Evolutionary conservation across 2,329 filamentous ascomycete genomes (phyloP), one percentile per base, ranked within the genome.

Genomic region (Drechslerella stenobrocha): DNA sequence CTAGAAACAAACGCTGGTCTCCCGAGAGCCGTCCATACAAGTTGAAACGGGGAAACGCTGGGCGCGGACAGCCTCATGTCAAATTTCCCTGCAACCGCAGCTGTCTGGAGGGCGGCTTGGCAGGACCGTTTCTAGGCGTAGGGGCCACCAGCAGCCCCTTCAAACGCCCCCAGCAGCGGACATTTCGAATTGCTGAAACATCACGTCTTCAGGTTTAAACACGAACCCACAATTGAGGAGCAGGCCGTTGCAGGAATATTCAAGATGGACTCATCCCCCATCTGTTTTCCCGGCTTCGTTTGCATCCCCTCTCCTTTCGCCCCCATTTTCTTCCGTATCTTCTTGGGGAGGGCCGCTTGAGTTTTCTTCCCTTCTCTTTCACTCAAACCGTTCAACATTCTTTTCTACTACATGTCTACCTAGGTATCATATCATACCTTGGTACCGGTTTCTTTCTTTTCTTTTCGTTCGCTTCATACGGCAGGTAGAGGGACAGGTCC

Each of bases 401-500:
- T 47, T 35, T 46, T 35, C 20, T 11, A 4, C 34, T 42, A 18
- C 37, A 42, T 42, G 37, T 42, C 37, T n/a, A 42, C 15, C 11
- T 37, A 37, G 34, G 13, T 13, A 13, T 32, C 30, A 6, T 32
- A 6, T 37, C 4, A 18, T 5, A 18, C 7, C 37, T 18, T 42
- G 13, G 4, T 18, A 3, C 3, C 15, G 3, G 18, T 42, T 42
- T 42, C 15, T 30, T 47, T 47, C 4, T 18, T 3, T 26, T 47
- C 28, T 47, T 23, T 11, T 47, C 44, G 22, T 63, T 57, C 58
- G 30, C 15, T 69, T 69, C 47, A 50, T 50, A 44, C 61, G 61
- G 61, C 61, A 55, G 55, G 63, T 45, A 56, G 51, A 59, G 56
- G 63, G 63, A 58, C 57, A 44, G 57, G 63, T 58, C 50, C 42